Conservation (phyloP, 2,329 filamentous ascomycete species). For the Beauveria bassiana region DNA sequence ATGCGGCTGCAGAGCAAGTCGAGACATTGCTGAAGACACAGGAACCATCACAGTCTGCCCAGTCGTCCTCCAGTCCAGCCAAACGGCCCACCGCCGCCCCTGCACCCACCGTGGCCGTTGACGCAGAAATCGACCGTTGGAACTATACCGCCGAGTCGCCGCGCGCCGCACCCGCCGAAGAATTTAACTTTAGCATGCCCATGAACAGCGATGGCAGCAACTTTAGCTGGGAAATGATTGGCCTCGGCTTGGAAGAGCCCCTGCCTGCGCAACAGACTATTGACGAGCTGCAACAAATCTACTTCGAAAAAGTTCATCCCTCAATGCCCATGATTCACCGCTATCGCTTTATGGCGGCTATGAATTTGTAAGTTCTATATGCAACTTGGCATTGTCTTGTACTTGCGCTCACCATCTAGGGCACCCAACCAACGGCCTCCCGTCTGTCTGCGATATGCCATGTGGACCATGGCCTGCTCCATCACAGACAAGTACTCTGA, state of each 20-base stretch:
- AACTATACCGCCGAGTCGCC: constrained; percentile 48
- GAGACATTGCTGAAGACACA: constrained; percentile 84
- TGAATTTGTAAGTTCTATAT: constrained; percentile 58
- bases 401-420: constrained; percentile 26
- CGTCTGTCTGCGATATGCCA: constrained; percentile 82
- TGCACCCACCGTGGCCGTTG: constrained; percentile 30
- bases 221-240: constrained; percentile 74
- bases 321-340: constrained; percentile 85
- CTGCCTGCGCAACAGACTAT: constrained; percentile 55
- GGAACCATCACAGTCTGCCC: constrained; percentile 36
- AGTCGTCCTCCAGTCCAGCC: not conserved
- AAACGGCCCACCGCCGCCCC: constrained; percentile 17
- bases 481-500: constrained; percentile 73
- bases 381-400: not conserved
- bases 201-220: constrained; percentile 45
- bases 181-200: constrained; percentile 49
- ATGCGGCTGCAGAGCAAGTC: constrained; percentile 63
- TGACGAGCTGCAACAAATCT: constrained; percentile 82
- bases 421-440: constrained; percentile 81
- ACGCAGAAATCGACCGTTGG: constrained; percentile 48
- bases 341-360: constrained; percentile 76
- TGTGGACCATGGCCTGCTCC: constrained; percentile 91
- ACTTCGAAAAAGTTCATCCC: constrained; percentile 84
- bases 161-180: constrained; percentile 40
- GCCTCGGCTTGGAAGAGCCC: constrained; percentile 51